phyloP scores from a whole-genome alignment of 345 rosid genomes.

The Citrus sinensis region DVS_A1.0 CM039167.1:7406501-7407000 shows the following conservation, averaged over 20 bases:
- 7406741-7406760: neutral
- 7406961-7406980: neutral
- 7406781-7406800: neutral
- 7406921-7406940: neutral
- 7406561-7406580: slow-evolving; percentile 59
- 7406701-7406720: neutral
- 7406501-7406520: neutral
- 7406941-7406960: neutral
- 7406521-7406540: neutral
- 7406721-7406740: neutral
- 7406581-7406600: slow-evolving; percentile 65
- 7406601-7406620: slow-evolving; percentile 60
- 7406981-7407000: neutral
- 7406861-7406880: neutral
- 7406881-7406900: neutral
- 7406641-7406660: slow-evolving; percentile 69
- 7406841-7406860: neutral
- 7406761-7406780: neutral
- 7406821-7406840: neutral
- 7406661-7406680: neutral
- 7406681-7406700: neutral
- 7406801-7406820: neutral
- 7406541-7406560: slow-evolving; percentile 52
- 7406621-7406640: slow-evolving; percentile 83
- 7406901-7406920: neutral